Evolutionary conservation across 768 basidiomycete species (phyloP).

Genomic region (Aureoboletus auriporus): DNA sequence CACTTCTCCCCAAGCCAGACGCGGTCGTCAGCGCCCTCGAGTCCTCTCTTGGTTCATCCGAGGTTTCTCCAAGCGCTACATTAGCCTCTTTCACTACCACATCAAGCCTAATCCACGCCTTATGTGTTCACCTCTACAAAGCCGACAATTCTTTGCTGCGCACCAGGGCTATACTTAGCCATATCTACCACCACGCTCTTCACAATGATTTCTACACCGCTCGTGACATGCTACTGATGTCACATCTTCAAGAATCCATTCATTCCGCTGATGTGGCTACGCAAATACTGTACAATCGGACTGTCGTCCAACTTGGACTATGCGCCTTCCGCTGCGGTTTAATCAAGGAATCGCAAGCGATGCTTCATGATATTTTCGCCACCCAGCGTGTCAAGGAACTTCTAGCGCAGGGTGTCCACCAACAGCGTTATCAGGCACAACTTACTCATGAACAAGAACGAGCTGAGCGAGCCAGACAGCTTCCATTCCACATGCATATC

Average conservation of each 20-base stretch:
- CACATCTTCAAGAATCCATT: conserved; percentile 94
- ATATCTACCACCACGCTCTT: conserved; percentile 95
- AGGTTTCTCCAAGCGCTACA: conserved; percentile 59
- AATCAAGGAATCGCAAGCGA: conserved; percentile 91
- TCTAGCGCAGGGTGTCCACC: conserved; percentile 93
- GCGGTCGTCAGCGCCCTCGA: conserved; percentile 90
- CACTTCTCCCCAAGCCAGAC: conserved; percentile 64
- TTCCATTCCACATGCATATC: conserved; percentile 99
- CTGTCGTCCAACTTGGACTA: conserved; percentile 93
- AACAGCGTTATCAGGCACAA: conserved; percentile 77
- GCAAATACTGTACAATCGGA: conserved; percentile 97
- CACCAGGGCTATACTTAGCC: conserved; percentile 95
- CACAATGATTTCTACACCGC: conserved; percentile 97
- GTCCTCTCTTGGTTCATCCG: conserved; percentile 52
- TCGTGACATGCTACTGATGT: conserved; percentile 98
- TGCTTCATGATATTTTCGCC: conserved; percentile 91
- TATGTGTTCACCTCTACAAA: conserved; percentile 92
- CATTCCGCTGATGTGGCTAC: conserved; percentile 95
- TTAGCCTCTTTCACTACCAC: conserved; percentile 54
- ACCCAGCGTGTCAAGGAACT: conserved; percentile 97
- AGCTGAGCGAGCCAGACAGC: conserved; percentile 89
- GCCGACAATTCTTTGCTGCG: conserved; percentile 87
- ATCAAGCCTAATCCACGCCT: conserved; percentile 76
- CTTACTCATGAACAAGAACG: conserved; percentile 95
- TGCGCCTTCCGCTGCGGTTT: conserved; percentile 95